Conservation (phyloP, 2,329 filamentous ascomycete species). For the Aspergillus amoenus region DNA sequence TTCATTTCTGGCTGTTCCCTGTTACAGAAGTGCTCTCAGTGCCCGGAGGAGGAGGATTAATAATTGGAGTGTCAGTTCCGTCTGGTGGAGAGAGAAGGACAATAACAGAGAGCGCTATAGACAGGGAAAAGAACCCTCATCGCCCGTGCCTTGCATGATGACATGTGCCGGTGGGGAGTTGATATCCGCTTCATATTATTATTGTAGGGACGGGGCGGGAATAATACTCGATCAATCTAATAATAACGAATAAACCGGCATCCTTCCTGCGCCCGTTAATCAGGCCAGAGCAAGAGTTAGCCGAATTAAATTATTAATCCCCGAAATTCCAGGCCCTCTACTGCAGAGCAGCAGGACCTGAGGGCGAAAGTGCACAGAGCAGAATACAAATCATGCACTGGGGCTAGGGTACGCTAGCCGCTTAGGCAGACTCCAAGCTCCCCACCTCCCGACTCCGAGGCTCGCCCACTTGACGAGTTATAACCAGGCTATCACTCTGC, state of each 20-base stretch:
- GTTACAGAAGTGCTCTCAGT: no score
- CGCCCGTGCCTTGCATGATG: slow-evolving; percentile 5
- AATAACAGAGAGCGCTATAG: slow-evolving; percentile 2
- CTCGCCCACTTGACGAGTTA: slow-evolving; percentile 16
- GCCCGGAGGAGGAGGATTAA: background rate
- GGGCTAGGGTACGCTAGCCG: background rate
- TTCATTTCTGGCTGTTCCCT: no score
- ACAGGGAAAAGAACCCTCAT: slow-evolving; percentile 6
- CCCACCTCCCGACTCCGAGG: slow-evolving; percentile 24
- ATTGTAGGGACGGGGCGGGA: background rate
- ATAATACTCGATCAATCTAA: no score
- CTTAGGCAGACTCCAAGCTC: slow-evolving; percentile 13
- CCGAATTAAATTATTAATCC: no score
- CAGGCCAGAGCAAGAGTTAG: background rate
- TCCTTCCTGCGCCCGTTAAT: background rate
- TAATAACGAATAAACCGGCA: background rate
- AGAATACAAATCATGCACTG: no score
- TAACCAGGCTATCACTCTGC: background rate
- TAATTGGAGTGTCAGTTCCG: background rate
- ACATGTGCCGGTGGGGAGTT: slow-evolving; percentile 1
- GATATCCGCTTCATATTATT: background rate
- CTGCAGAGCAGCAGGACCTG: background rate
- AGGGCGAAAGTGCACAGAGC: slow-evolving; percentile 1
- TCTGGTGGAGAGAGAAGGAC: background rate
- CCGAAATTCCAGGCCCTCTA: no score